phyloP scores from a whole-genome alignment of 2,329 filamentous ascomycete genomes.

The Epichloe scottii region DNA sequence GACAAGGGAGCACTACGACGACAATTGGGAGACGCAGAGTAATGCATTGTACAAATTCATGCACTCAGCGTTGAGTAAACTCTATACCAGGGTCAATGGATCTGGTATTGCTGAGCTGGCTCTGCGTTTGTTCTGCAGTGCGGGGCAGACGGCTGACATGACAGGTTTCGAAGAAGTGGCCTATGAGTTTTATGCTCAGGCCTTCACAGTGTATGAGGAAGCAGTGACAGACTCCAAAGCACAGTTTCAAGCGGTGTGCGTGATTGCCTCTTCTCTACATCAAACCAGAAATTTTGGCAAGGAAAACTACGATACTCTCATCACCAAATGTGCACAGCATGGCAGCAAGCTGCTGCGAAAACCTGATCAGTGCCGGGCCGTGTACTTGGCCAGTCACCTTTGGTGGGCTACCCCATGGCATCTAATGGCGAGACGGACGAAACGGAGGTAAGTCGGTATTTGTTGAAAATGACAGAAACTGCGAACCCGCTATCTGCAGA shows the following conservation, averaged over 20 bases:
- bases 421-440: slow-evolving; percentile 70
- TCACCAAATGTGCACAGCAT: slow-evolving; percentile 93
- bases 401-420: slow-evolving; percentile 88
- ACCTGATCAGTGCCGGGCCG: slow-evolving; percentile 92
- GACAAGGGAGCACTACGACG: slow-evolving; percentile 68
- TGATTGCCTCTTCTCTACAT: slow-evolving; percentile 81
- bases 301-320: slow-evolving; percentile 97
- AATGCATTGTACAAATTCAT: slow-evolving; percentile 91
- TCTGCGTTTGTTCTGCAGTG: slow-evolving; percentile 78
- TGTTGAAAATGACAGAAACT: background rate
- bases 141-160: slow-evolving; percentile 85
- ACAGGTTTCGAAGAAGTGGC: slow-evolving; percentile 88
- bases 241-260: slow-evolving; percentile 94
- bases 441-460: slow-evolving; percentile 46
- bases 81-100: slow-evolving; percentile 74
- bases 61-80: slow-evolving; percentile 72
- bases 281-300: slow-evolving; percentile 83
- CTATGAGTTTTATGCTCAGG: slow-evolving; percentile 97
- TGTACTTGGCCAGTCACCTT: slow-evolving; percentile 90
- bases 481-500: background rate
- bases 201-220: slow-evolving; percentile 96
- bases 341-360: slow-evolving; percentile 96
- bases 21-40: slow-evolving; percentile 49
- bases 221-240: slow-evolving; percentile 89
- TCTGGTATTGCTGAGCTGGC: slow-evolving; percentile 75